A percentile compares a stretch with the other conserved stretches of the same genome.
phyloP scores from a whole-genome alignment of 768 basidiomycete genomes.

The Rhodotorula babjevae region DNA sequence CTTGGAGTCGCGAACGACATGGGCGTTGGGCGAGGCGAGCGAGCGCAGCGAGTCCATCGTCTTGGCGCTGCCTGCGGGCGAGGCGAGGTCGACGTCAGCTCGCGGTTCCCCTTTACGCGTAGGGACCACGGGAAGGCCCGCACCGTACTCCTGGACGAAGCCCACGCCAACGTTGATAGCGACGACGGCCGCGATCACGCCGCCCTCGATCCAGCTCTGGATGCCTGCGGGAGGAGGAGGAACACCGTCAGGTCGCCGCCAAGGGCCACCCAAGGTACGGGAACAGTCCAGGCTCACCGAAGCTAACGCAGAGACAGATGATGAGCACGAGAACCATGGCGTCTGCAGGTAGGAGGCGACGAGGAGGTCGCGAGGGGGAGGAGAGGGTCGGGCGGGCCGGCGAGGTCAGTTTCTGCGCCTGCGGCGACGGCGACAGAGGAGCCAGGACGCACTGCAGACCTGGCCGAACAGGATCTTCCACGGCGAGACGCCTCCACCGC shows the following conservation, averaged over 20 bases:
- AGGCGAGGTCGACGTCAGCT: no score
- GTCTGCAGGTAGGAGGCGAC: background rate
- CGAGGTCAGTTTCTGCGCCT: background rate
- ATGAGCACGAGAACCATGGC: conserved; percentile 42
- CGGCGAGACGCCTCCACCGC: conserved; percentile 37
- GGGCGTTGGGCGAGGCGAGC: conserved; percentile 54
- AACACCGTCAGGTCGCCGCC: no score
- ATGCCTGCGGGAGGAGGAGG: conserved; percentile 44
- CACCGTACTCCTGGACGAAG: conserved; percentile 52
- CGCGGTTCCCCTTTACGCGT: no score
- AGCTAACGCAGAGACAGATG: conserved; percentile 52
- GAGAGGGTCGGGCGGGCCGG: no score
- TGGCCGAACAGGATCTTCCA: conserved; percentile 45
- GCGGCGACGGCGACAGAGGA: background rate
- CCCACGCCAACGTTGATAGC: conserved; percentile 52
- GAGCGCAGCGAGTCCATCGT: conserved; percentile 56
- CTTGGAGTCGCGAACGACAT: conserved; percentile 52
- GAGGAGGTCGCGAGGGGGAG: background rate
- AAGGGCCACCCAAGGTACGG: no score
- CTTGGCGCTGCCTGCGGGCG: conserved; percentile 54
- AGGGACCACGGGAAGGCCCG: no score
- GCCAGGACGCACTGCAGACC: conserved; percentile 45
- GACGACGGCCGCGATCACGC: conserved; percentile 50
- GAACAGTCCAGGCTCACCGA: conserved; percentile 44
- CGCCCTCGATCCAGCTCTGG: conserved; percentile 55